These are phyloP conservation scores for Rhizopogon salebrosus DNA, from an alignment of 768 basidiomycete species.

Conservation along the genomic window DNA sequence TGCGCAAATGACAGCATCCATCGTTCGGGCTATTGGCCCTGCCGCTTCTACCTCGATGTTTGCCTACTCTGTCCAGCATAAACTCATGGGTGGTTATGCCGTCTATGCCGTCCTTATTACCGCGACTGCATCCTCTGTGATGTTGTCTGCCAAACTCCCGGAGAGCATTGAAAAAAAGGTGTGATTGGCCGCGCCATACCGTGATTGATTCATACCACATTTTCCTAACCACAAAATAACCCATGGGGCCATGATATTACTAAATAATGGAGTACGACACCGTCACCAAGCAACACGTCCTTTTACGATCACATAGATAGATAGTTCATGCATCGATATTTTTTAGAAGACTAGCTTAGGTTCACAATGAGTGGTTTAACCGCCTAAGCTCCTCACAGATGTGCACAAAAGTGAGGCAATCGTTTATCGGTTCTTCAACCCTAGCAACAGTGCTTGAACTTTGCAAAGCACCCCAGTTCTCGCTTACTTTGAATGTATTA, in stretches of 20 bases:
- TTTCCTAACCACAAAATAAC: neutral
- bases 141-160: conserved; percentile 17
- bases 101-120: conserved; percentile 28
- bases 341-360: neutral
- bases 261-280: neutral
- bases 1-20: conserved; percentile 24
- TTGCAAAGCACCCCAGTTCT: too few relatives aligned
- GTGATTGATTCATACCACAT: neutral
- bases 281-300: neutral
- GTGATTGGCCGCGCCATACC: neutral
- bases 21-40: conserved; percentile 30
- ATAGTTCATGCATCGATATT: neutral
- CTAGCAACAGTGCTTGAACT: neutral
- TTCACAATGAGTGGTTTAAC: neutral
- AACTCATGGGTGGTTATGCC: conserved; percentile 31
- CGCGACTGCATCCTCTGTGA: conserved; percentile 11
- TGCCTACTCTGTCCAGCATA: conserved; percentile 29
- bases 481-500: too few relatives aligned
- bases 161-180: neutral
- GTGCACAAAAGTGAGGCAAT: neutral
- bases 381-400: neutral
- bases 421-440: neutral
- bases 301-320: neutral
- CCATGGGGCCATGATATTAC: too few relatives aligned
- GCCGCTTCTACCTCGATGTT: conserved; percentile 29